Evolutionary conservation across 169 alveolate genomes (phyloP).

Genomic region (Babesia ovis): DNA sequence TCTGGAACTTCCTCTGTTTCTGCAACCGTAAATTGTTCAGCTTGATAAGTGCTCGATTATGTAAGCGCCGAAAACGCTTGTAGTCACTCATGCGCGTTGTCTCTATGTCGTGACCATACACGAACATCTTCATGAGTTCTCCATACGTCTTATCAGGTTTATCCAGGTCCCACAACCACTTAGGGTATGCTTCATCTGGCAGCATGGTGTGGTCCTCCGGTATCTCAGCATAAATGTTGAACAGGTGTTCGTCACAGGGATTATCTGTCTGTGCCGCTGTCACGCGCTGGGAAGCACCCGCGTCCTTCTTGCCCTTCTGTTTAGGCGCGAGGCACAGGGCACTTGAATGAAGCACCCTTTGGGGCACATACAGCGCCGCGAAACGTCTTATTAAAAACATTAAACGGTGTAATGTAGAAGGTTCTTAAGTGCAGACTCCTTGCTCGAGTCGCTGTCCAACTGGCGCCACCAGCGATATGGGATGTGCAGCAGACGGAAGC

Average conservation of each 20-base stretch:
- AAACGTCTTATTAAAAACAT: conserved; percentile 1
- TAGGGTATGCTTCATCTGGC: conserved; percentile 78
- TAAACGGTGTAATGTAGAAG: conserved; percentile 28
- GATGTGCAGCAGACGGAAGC: conserved; percentile 71
- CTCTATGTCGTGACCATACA: conserved; percentile 77
- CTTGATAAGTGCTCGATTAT: conserved; percentile 67
- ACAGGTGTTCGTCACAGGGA: conserved; percentile 70
- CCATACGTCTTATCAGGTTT: conserved; percentile 79
- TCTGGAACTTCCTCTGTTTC: conserved; percentile 70
- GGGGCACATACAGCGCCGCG: conserved; percentile 4
- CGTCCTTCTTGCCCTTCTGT: conserved; percentile 53
- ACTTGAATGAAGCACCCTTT: background rate
- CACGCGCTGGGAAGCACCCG: conserved; percentile 48
- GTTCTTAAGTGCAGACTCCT: conserved; percentile 45
- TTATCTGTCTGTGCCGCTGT: conserved; percentile 46
- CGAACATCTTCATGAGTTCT: conserved; percentile 76
- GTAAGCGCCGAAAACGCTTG: conserved; percentile 77
- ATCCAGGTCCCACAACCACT: conserved; percentile 78
- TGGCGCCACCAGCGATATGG: conserved; percentile 74
- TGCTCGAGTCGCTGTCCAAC: conserved; percentile 68
- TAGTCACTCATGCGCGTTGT: conserved; percentile 73
- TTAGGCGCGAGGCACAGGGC: conserved; percentile 21
- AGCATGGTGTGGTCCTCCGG: conserved; percentile 72
- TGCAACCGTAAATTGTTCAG: conserved; percentile 76
- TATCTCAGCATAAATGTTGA: conserved; percentile 74